phyloP scores from a whole-genome alignment of 352 stramenopile genomes.

The Pythium phragmiticola region DNA sequence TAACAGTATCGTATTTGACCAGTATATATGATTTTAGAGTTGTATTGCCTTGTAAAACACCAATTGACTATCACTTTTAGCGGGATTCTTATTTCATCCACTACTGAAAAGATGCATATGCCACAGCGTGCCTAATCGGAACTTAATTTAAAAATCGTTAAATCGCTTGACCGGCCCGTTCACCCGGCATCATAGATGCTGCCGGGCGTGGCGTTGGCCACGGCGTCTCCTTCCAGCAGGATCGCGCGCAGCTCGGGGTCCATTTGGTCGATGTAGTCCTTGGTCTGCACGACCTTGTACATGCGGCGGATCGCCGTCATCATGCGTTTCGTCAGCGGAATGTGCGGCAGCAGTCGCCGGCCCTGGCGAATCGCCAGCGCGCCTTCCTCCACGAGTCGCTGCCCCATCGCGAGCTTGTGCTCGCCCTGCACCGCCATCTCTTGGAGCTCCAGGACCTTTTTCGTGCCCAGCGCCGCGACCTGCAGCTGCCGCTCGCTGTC shows the following conservation, averaged over 20 bases:
- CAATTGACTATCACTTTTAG: too few relatives aligned
- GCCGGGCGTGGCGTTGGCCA: conserved; percentile 3
- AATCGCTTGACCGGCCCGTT: neutral
- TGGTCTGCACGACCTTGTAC: conserved; percentile 43
- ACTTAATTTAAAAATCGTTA: too few relatives aligned
- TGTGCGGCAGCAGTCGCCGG: conserved; percentile 32
- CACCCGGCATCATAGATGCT: conserved; percentile 30
- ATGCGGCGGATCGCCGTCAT: conserved; percentile 34
- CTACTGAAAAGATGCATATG: too few relatives aligned
- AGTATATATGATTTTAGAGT: too few relatives aligned
- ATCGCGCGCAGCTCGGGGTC: conserved; percentile 33
- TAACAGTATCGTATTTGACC: too few relatives aligned
- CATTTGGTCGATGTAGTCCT: conserved; percentile 46
- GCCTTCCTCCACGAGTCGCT: conserved; percentile 28
- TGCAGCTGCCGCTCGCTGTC: conserved; percentile 34
- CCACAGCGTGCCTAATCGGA: too few relatives aligned
- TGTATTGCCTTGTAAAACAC: too few relatives aligned
- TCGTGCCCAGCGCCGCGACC: conserved; percentile 30
- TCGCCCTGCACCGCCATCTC: conserved; percentile 35
- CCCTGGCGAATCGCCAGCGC: conserved; percentile 28
- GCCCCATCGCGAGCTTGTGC: conserved; percentile 29
- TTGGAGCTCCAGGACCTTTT: conserved; percentile 35
- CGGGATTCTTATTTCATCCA: too few relatives aligned
- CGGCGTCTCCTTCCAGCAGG: conserved; percentile 27
- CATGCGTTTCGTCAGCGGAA: conserved; percentile 38